Evolutionary conservation across 2,329 filamentous ascomycete genomes (phyloP).

Genomic region (Neofusicoccum kwambonambiense): DNA sequence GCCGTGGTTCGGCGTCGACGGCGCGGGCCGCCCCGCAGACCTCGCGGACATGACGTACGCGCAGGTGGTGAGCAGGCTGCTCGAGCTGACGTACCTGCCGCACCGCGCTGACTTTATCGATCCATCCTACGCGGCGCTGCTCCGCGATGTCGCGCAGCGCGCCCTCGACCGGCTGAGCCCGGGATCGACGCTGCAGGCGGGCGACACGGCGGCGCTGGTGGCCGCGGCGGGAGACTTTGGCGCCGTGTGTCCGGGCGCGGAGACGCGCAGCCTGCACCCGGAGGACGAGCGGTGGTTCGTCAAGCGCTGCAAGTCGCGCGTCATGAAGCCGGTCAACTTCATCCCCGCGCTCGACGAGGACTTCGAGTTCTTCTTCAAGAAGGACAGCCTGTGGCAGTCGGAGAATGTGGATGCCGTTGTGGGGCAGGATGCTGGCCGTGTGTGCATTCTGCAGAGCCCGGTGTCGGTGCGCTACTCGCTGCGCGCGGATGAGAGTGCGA

Average conservation of each 20-base stretch:
- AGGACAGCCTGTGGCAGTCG: conserved; percentile 43
- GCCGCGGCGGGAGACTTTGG: no score
- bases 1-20: conserved; percentile 82
- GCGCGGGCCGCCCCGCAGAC: conserved; percentile 66
- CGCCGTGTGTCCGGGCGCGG: not conserved
- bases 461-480: conserved; percentile 29
- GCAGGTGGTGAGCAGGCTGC: conserved; percentile 82
- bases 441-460: conserved; percentile 39
- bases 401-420: conserved; percentile 39
- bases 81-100: conserved; percentile 87
- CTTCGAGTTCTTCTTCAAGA: conserved; percentile 43
- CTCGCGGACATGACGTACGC: conserved; percentile 95
- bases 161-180: no score
- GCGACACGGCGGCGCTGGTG: not conserved
- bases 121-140: conserved; percentile 23
- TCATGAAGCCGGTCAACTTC: conserved; percentile 39
- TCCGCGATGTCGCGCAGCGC: no score
- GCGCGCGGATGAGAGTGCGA: not conserved
- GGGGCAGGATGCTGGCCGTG: conserved; percentile 33
- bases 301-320: conserved; percentile 28
- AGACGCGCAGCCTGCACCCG: no score
- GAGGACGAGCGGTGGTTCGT: conserved; percentile 30
- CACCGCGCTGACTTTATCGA: conserved; percentile 93
- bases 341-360: conserved; percentile 36
- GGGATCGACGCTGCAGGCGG: not conserved